A percentile compares a stretch with the other conserved stretches of the same genome.
Evolutionary conservation across 2,329 filamentous ascomycete species (phyloP).

Genomic region (Metarhizium robertsii): DNA sequence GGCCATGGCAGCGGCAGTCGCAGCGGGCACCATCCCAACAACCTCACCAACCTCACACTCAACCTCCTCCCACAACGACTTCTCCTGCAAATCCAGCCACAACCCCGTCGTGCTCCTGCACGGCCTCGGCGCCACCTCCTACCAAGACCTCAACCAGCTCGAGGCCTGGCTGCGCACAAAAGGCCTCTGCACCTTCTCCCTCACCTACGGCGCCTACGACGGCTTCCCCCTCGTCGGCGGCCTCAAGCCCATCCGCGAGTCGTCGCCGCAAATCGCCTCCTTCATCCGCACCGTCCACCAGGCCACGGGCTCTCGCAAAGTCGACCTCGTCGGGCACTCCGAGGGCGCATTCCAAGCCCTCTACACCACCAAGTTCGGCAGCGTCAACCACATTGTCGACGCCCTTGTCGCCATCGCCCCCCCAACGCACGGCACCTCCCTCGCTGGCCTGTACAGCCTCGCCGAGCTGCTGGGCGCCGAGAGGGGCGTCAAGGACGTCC

Average conservation of each 20-base stretch:
- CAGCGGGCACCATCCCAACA: not conserved
- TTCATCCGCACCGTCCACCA: slow-evolving; percentile 10
- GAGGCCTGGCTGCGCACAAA: slow-evolving; percentile 8
- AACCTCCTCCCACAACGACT: slow-evolving; percentile 7
- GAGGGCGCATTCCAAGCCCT: slow-evolving; percentile 14
- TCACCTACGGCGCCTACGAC: slow-evolving; percentile 12
- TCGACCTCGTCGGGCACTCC: slow-evolving; percentile 14
- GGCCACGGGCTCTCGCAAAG: slow-evolving; percentile 11
- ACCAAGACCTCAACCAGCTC: slow-evolving; percentile 11
- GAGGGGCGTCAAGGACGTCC: not conserved
- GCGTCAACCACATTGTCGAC: slow-evolving; percentile 8
- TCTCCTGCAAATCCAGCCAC: slow-evolving; percentile 8
- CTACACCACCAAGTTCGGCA: slow-evolving; percentile 12
- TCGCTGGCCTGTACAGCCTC: slow-evolving; percentile 9
- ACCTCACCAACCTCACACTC: not conserved
- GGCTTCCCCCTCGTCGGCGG: slow-evolving; percentile 12
- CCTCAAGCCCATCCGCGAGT: slow-evolving; percentile 10
- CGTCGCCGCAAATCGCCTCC: slow-evolving; percentile 10
- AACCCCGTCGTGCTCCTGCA: slow-evolving; percentile 15
- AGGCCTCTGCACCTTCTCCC: slow-evolving; percentile 13
- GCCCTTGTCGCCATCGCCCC: slow-evolving; percentile 12
- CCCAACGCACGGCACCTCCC: slow-evolving; percentile 14
- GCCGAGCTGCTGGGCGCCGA: slow-evolving; percentile 1
- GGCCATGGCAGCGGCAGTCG: not conserved
- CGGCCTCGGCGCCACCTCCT: slow-evolving; percentile 11